These are phyloP conservation scores for Entomortierella chlamydospora DNA, from an alignment of 192 early-diverging fungal species.

Conservation along the genomic window DNA sequence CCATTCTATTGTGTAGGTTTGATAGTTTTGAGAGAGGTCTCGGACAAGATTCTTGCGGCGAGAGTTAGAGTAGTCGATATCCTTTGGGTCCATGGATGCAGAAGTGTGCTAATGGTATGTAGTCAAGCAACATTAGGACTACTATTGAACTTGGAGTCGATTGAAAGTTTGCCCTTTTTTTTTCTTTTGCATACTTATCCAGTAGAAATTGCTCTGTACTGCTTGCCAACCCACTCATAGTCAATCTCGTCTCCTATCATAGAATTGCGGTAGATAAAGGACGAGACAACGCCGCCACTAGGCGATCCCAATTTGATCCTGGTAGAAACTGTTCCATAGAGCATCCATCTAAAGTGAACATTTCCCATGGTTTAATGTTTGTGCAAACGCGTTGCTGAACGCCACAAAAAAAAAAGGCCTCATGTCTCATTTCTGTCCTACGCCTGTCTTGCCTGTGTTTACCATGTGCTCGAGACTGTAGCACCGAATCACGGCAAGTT, in stretches of 20 bases:
- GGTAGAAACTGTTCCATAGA: slow-evolving; percentile 52
- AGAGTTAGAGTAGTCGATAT: slow-evolving; percentile 41
- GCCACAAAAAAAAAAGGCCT: too few species aligned
- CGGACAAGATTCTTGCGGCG: slow-evolving; percentile 34
- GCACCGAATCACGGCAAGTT: slow-evolving; percentile 55
- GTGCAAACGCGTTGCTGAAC: neutral
- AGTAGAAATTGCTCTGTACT: slow-evolving; percentile 53
- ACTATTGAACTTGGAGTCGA: too few species aligned
- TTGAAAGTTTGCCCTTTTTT: too few species aligned
- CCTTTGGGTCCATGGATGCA: slow-evolving; percentile 49
- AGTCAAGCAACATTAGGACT: too few species aligned
- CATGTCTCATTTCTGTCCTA: neutral
- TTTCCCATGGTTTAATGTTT: neutral
- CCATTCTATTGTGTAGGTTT: slow-evolving; percentile 71
- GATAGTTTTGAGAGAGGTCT: slow-evolving; percentile 60
- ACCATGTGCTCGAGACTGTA: slow-evolving; percentile 54
- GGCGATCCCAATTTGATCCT: slow-evolving; percentile 52
- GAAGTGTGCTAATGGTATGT: slow-evolving; percentile 29
- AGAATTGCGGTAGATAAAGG: slow-evolving; percentile 61
- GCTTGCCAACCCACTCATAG: slow-evolving; percentile 72
- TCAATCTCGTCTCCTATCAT: slow-evolving; percentile 70
- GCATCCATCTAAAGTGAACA: slow-evolving; percentile 53
- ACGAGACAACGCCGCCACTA: slow-evolving; percentile 63
- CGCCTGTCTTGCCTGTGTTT: neutral
- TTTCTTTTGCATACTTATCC: slow-evolving; percentile 5